Evolutionary conservation across 2,329 filamentous ascomycete genomes (phyloP).

Genomic region (Penicillium concentricum): DNA sequence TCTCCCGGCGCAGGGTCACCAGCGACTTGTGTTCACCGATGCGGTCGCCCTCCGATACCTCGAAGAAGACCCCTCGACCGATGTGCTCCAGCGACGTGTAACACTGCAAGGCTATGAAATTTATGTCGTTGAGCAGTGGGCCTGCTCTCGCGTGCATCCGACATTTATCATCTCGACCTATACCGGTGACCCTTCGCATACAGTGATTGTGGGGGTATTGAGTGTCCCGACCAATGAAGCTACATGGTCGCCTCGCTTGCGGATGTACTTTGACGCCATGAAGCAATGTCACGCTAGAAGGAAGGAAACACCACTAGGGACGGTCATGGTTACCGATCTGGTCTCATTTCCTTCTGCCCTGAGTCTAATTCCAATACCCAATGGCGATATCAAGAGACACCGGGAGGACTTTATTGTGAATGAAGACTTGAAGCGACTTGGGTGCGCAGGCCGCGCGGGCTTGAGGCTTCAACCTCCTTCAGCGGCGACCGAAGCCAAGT

Average conservation of each 20-base stretch:
- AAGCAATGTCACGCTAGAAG: constrained; percentile 80
- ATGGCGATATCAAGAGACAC: constrained; percentile 78
- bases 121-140: constrained; percentile 97
- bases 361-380: constrained; percentile 86
- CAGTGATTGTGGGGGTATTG: constrained; percentile 75
- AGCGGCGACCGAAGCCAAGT: constrained; percentile 82
- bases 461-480: constrained; percentile 77
- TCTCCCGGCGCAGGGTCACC: constrained; percentile 41
- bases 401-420: constrained; percentile 88
- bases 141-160: constrained; percentile 83
- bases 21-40: constrained; percentile 65
- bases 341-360: constrained; percentile 88
- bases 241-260: constrained; percentile 74
- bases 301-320: constrained; percentile 77
- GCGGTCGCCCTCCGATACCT: constrained; percentile 71
- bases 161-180: constrained; percentile 92
- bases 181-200: constrained; percentile 79
- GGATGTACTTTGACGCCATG: constrained; percentile 81
- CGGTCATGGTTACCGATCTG: constrained; percentile 90
- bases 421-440: constrained; percentile 86
- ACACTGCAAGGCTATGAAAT: constrained; percentile 81
- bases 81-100: constrained; percentile 69
- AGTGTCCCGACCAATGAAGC: constrained; percentile 77
- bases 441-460: constrained; percentile 85
- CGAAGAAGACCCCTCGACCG: constrained; percentile 76